Evolutionary conservation across 768 basidiomycete species (phyloP).

Genomic region (Russula sp.): DNA sequence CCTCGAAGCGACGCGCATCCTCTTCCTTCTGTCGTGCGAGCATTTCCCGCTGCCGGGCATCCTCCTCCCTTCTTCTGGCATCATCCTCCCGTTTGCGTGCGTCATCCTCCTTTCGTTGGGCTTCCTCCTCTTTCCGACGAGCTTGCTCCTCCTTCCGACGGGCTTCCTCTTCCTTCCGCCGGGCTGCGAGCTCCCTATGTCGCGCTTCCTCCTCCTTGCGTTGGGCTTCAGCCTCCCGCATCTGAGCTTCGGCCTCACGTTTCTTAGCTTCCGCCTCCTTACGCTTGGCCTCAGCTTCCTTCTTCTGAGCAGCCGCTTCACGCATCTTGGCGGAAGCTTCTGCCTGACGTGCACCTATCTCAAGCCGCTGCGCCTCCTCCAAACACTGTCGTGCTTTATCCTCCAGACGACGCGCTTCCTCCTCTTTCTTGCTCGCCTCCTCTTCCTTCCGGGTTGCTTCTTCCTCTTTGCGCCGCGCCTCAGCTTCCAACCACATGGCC

Average conservation of each 20-base stretch:
- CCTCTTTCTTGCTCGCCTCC: constrained; percentile 22
- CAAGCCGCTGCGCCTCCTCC: constrained; percentile 21
- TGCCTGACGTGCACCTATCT: constrained; percentile 22
- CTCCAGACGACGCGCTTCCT: constrained; percentile 23
- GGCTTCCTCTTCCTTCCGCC: constrained; percentile 31
- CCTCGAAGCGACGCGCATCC: constrained; percentile 29
- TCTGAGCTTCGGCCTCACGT: constrained; percentile 30
- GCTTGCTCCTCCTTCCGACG: constrained; percentile 28
- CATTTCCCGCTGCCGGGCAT: constrained; percentile 26
- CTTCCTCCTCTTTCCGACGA: constrained; percentile 27
- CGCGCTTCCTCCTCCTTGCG: constrained; percentile 28
- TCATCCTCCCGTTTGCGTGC: constrained; percentile 34
- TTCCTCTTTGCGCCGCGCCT: constrained; percentile 22
- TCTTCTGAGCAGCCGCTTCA: constrained; percentile 18
- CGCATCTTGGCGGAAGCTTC: constrained; percentile 24
- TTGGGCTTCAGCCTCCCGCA: constrained; percentile 30
- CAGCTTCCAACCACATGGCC: constrained; percentile 17
- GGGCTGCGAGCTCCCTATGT: constrained; percentile 29
- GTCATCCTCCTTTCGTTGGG: constrained; percentile 28
- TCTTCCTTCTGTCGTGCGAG: constrained; percentile 27
- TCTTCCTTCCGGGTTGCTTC: constrained; percentile 29
- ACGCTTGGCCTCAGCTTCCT: constrained; percentile 21
- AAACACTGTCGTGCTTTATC: constrained; percentile 22
- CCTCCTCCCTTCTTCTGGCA: constrained; percentile 25
- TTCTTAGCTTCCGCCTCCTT: constrained; percentile 27